phyloP scores from a whole-genome alignment of 1,284 basidiomycete genomes.

The Chalciporus sp. region DNA sequence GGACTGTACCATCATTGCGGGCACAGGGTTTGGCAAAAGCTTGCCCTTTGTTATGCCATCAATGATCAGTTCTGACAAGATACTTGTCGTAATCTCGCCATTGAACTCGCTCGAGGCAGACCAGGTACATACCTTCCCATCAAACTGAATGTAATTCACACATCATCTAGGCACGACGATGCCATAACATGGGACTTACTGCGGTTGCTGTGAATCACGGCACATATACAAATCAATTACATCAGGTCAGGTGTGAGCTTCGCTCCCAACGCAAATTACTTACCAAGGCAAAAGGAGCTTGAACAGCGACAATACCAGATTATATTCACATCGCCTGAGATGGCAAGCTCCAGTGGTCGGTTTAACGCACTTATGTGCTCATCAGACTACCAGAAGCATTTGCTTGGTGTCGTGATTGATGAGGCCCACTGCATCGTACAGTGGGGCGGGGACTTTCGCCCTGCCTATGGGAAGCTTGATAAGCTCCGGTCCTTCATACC shows the following conservation, averaged over 20 bases:
- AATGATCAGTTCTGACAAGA: background rate
- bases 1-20: conserved; percentile 4
- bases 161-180: background rate
- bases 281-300: background rate
- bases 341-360: conserved; percentile 33
- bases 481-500: background rate
- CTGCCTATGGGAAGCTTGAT: background rate
- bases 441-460: conserved; percentile 19
- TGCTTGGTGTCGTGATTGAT: conserved; percentile 33
- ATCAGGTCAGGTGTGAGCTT: background rate
- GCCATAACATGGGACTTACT: background rate
- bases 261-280: no score
- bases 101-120: conserved; percentile 6
- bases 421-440: conserved; percentile 35
- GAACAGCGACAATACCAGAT: background rate
- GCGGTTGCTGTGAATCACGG: conserved; percentile 1
- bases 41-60: conserved; percentile 4
- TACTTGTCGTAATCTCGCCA: conserved; percentile 1
- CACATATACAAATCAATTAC: conserved; percentile 1
- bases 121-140: background rate
- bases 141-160: background rate
- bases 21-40: background rate
- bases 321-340: conserved; percentile 38
- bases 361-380: conserved; percentile 29
- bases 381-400: conserved; percentile 21